phyloP scores from a whole-genome alignment of 805 yeast genomes.

The Sugiyamaella valdiviana region DNA sequence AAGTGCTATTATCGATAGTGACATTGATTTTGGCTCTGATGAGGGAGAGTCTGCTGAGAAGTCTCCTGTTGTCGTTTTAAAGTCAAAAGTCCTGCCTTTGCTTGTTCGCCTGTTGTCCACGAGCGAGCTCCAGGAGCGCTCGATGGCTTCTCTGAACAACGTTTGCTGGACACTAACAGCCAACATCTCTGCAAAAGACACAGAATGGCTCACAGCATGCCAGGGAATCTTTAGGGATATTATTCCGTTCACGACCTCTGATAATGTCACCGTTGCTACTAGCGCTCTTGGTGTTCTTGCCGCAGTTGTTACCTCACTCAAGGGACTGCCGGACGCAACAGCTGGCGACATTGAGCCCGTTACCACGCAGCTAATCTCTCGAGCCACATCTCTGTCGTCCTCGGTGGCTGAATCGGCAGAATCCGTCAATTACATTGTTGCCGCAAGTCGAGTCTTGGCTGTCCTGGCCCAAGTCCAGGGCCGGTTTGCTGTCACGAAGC shows the following conservation, averaged over 20 bases:
- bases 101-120: slow-evolving; percentile 31
- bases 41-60: background rate
- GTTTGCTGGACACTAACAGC: slow-evolving; percentile 51
- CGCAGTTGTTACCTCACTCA: slow-evolving; percentile 36
- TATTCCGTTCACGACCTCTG: slow-evolving; percentile 14
- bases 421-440: slow-evolving; percentile 37
- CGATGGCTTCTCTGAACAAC: slow-evolving; percentile 66
- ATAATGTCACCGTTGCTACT: slow-evolving; percentile 26
- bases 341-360: background rate
- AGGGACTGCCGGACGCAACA: slow-evolving; percentile 21
- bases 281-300: slow-evolving; percentile 39
- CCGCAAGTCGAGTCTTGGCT: slow-evolving; percentile 49
- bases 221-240: slow-evolving; percentile 24
- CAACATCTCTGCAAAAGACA: slow-evolving; percentile 28
- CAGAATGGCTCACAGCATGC: slow-evolving; percentile 35
- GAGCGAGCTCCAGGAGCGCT: slow-evolving; percentile 47
- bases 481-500: slow-evolving; percentile 39
- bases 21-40: slow-evolving; percentile 12
- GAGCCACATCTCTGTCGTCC: slow-evolving; percentile 13
- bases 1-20: slow-evolving; percentile 4
- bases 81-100: slow-evolving; percentile 13
- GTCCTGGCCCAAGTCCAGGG: slow-evolving; percentile 43
- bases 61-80: slow-evolving; percentile 12
- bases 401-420: slow-evolving; percentile 24
- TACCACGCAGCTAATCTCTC: slow-evolving; percentile 22